Evolutionary conservation across 139 green algal species (phyloP).

Genomic region (Mesostigma viride): DNA sequence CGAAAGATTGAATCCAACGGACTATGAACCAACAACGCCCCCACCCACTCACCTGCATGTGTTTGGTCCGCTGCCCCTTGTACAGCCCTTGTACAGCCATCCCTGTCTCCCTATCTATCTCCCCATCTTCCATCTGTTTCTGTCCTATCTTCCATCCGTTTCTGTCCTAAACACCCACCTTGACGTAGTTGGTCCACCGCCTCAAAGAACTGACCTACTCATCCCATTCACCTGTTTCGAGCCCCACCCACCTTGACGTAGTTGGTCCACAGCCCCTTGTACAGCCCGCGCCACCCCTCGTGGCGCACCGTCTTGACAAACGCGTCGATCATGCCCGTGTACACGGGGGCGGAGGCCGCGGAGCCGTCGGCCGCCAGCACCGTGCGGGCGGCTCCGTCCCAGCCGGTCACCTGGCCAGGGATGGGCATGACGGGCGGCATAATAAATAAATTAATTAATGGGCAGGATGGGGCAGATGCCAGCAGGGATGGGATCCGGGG

Average conservation of each 20-base stretch:
- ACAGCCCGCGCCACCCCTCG: slow-evolving; percentile 75
- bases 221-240: too few species aligned
- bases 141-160: not conserved
- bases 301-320: slow-evolving; percentile 80
- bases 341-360: slow-evolving; percentile 51
- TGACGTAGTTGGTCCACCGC: not conserved
- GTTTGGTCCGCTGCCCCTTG: not conserved
- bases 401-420: not conserved
- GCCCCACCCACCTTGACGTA: slow-evolving; percentile 97
- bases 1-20: not conserved
- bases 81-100: not conserved
- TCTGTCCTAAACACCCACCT: not conserved
- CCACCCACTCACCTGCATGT: not conserved
- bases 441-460: not conserved
- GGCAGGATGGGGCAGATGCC: too few species aligned
- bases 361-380: slow-evolving; percentile 33
- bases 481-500: not conserved
- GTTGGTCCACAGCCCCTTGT: slow-evolving; percentile 88
- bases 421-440: too few species aligned
- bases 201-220: not conserved
- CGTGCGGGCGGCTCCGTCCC: not conserved
- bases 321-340: slow-evolving; percentile 93
- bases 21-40: not conserved
- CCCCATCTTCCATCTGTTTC: not conserved
- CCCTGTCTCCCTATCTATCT: not conserved